Percentiles rank a stretch among this genome's conserved stretches.
Conservation (phyloP, 1,139 yeast species). For the Magnusiomyces starmeri region DNA sequence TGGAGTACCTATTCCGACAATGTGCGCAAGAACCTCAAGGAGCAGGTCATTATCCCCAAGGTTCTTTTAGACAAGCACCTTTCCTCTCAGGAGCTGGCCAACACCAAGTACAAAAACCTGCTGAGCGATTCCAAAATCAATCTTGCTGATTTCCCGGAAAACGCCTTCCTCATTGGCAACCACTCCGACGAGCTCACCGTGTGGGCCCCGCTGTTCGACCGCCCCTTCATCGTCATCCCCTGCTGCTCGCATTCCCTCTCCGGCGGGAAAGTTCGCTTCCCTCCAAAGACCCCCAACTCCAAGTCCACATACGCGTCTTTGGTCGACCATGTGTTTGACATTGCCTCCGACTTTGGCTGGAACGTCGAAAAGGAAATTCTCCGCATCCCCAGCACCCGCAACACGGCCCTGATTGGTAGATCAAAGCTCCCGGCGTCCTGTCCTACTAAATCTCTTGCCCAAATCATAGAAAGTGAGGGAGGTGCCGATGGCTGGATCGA, state of each 20-base stretch:
- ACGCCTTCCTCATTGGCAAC: slow-evolving; percentile 84
- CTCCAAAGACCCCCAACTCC: slow-evolving; percentile 37
- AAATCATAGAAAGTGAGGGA: slow-evolving; percentile 62
- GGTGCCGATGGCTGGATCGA: slow-evolving; percentile 92
- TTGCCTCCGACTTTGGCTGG: slow-evolving; percentile 75
- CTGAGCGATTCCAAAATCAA: slow-evolving; percentile 55
- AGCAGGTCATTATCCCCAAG: slow-evolving; percentile 75
- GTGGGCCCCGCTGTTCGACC: slow-evolving; percentile 86
- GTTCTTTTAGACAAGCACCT: slow-evolving; percentile 58
- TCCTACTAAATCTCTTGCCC: slow-evolving; percentile 32
- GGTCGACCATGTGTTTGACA: slow-evolving; percentile 73
- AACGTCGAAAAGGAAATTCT: slow-evolving; percentile 75
- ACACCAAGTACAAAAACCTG: slow-evolving; percentile 26
- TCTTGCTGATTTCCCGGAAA: slow-evolving; percentile 55
- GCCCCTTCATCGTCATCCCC: slow-evolving; percentile 86
- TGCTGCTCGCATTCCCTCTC: slow-evolving; percentile 87
- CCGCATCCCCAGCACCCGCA: slow-evolving; percentile 90
- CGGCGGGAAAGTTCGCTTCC: slow-evolving; percentile 66
- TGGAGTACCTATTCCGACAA: slow-evolving; percentile 68
- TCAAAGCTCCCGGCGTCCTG: slow-evolving; percentile 19
- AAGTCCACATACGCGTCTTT: slow-evolving; percentile 72
- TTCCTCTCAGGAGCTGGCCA: too few species aligned
- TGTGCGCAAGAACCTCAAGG: slow-evolving; percentile 52
- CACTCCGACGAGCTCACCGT: slow-evolving; percentile 94
- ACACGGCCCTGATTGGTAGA: slow-evolving; percentile 79